Conservation (phyloP, 768 basidiomycete species). For the Tulasnella sp. region DNA sequence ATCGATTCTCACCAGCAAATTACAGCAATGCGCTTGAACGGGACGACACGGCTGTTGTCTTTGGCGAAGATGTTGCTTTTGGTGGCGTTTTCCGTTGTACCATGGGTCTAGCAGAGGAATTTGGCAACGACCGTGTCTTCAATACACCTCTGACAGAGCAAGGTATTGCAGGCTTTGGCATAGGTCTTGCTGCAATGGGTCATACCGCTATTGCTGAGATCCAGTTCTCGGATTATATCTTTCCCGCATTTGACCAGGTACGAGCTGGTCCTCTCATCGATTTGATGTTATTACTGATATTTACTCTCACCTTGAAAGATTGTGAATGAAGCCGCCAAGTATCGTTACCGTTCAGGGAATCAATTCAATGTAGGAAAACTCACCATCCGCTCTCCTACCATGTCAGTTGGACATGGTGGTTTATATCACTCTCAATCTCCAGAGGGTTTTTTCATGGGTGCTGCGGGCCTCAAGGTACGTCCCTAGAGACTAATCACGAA, state of each 20-base stretch:
- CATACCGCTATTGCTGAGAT: constrained; percentile 93
- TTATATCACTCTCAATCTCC: constrained; percentile 93
- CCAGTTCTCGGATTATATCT: constrained; percentile 78
- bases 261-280: constrained; percentile 10
- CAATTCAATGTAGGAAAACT: constrained; percentile 51
- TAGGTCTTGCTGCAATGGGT: constrained; percentile 84
- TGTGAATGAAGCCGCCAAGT: constrained; percentile 92
- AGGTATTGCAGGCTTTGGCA: constrained; percentile 89
- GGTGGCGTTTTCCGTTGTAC: constrained; percentile 92
- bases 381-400: constrained; percentile 31
- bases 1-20: neutral
- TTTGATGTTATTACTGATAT: constrained; percentile 4
- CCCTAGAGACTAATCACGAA: neutral
- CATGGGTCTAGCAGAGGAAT: constrained; percentile 88
- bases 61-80: constrained; percentile 80
- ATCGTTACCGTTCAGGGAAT: constrained; percentile 79
- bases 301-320: constrained; percentile 34
- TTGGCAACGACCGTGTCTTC: constrained; percentile 89
- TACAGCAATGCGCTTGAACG: constrained; percentile 65
- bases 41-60: constrained; percentile 78
- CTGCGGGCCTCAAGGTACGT: constrained; percentile 69
- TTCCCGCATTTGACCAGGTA: constrained; percentile 88
- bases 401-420: constrained; percentile 86
- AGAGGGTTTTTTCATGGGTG: constrained; percentile 88
- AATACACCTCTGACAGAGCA: constrained; percentile 90